Base-by-base conservation (phyloP, 202 grass and related monocot species). In the Sporobolus alterniflorus region DNA sequence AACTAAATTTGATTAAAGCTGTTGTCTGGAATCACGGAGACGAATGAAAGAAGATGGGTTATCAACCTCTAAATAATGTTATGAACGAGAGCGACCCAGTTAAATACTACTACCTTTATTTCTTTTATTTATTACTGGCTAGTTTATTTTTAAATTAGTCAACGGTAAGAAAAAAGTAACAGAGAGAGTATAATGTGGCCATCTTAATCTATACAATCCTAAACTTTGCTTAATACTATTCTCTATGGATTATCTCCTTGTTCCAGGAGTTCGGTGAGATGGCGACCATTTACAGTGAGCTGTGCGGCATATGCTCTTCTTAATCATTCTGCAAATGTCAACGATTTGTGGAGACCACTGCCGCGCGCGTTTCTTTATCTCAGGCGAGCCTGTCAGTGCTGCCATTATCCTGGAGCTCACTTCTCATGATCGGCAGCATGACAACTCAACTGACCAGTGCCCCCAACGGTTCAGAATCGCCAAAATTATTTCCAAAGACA, bases 311-410 rank as follows among this genome's bases (percentile, higher is more conserved):
- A 16, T 64, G 9, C 55, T 16, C 61, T 4, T 54, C 22, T 66
- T 42, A 22, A 41, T 43, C 32, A 67, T 68, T 9, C 66, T 34
- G 36, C 28, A 5, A 73, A 76, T 76, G 72, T 84, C 72, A 84
- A 69, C 21, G 32, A 36, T 51, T 32, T n/a, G 24, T 55, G 3
- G 59, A 50, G 25, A 41, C 47, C 34, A 57, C 11, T 10, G n/a
- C n/a, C n/a, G n/a, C 20, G 12, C 68, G 74, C 14, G 20, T 76
- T 84, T 59, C 26, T 68, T 68, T 48, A 25, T 15, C 30, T 30
- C 14, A 21, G 34, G 16, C 26, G 9, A 66, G 42, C 41, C 41
- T 61, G 48, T 59, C 50, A 60, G 9, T n/a, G n/a, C 63, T 49
- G 63, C 26, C 9, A 26, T 69, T 67, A 13, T 29, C 11, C 24